phyloP scores from a whole-genome alignment of 2,329 filamentous ascomycete genomes.

The Beauveria medogensis region DNA sequence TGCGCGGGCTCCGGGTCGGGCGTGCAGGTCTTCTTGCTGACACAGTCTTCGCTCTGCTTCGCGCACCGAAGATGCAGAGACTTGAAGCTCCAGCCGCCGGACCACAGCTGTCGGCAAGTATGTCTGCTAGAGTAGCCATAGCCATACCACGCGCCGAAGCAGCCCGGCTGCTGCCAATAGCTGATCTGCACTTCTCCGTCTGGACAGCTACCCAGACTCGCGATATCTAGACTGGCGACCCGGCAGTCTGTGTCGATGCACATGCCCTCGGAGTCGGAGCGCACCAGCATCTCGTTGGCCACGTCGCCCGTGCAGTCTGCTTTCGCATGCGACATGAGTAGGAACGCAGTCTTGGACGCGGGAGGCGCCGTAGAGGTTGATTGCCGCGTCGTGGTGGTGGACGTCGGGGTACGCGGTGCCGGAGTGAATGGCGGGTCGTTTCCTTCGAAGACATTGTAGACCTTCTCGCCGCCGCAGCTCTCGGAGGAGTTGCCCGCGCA shows the following conservation, averaged over 20 bases:
- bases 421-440: neutral
- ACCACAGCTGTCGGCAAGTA: neutral
- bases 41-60: neutral
- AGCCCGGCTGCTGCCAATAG: slow-evolving; percentile 1
- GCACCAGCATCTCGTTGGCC: neutral
- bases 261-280: neutral
- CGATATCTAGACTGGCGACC: neutral
- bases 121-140: neutral
- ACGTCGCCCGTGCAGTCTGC: neutral
- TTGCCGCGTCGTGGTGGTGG: neutral
- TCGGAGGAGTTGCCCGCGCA: slow-evolving; percentile 4
- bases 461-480: neutral
- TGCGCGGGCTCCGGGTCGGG: neutral
- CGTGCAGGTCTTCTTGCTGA: neutral
- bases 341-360: neutral
- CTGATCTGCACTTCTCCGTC: neutral
- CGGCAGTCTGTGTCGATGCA: neutral
- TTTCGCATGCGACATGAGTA: neutral
- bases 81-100: neutral
- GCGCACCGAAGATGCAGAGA: neutral
- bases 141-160: neutral
- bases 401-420: neutral
- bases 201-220: neutral
- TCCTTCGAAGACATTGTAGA: neutral
- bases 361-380: neutral